Evolutionary conservation across 2,329 filamentous ascomycete species (phyloP).

Genomic region (Xylaria sp.): DNA sequence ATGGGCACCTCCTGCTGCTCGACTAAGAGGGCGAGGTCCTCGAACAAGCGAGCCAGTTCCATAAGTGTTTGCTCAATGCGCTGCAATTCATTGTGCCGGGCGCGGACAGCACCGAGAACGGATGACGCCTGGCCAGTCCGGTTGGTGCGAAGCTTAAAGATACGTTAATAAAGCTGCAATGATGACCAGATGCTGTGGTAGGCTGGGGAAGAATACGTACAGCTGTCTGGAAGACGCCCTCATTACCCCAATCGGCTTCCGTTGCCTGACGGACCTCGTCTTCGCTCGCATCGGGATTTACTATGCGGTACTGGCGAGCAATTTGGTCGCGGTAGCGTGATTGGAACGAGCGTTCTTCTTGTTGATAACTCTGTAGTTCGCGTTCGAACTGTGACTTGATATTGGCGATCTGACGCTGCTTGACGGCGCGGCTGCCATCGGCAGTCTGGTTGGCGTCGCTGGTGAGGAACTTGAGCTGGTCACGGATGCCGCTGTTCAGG

Average conservation of each 20-base stretch:
- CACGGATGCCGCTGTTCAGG: slow-evolving; percentile 76
- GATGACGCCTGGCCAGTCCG: slow-evolving; percentile 74
- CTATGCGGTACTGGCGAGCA: slow-evolving; percentile 79
- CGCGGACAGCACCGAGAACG: slow-evolving; percentile 78
- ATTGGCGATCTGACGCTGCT: slow-evolving; percentile 71
- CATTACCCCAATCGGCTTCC: slow-evolving; percentile 74
- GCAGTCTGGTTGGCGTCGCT: slow-evolving; percentile 69
- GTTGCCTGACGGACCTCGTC: slow-evolving; percentile 72
- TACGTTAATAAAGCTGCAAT: slow-evolving; percentile 14
- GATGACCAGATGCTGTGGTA: not conserved
- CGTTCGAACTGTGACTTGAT: slow-evolving; percentile 75
- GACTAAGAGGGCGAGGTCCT: slow-evolving; percentile 75
- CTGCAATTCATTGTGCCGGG: slow-evolving; percentile 82
- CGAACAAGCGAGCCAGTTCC: slow-evolving; percentile 73
- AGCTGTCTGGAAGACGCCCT: slow-evolving; percentile 82
- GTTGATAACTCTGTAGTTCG: slow-evolving; percentile 72
- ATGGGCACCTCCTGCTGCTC: slow-evolving; percentile 73
- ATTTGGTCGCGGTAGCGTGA: slow-evolving; percentile 78
- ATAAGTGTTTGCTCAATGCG: slow-evolving; percentile 77
- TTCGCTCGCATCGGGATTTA: slow-evolving; percentile 80
- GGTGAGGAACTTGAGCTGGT: slow-evolving; percentile 79
- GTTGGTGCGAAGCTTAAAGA: slow-evolving; percentile 71
- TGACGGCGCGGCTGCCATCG: slow-evolving; percentile 66
- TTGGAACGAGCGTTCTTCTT: slow-evolving; percentile 74
- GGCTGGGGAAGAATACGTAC: slow-evolving; percentile 48